Base-by-base conservation (phyloP, 106 monocot genomes). In the Dioscorea alata region DNA sequence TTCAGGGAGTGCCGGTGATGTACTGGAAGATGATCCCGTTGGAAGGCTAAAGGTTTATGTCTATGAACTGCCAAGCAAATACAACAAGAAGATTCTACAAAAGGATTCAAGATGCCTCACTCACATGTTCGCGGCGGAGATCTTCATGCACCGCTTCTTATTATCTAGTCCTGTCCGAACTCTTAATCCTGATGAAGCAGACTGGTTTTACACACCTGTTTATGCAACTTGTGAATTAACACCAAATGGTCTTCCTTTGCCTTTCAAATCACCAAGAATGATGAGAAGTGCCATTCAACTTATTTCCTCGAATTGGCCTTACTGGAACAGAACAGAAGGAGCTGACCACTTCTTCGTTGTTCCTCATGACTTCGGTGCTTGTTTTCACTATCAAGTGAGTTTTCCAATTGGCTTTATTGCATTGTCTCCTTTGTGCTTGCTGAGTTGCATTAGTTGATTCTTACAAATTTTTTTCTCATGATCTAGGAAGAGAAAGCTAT, bases 41-140 rank as follows among this genome's bases (percentile, higher is more conserved):
- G 92, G 92, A 50, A 80, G 80, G 72, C 63, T 92, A 50, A 92
- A 92, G 66, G 92, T 92, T 25, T 92, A 85, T 67, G 92, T 92
- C 4, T 92, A 92, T 69, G 85, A 88, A 35, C 74, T 92, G 18
- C 92, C 92, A 18, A 85, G 82, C 69, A 92, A 92, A 74, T 92
- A 92, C 73, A 92, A 92, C 79, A 92, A 92, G 71, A 92, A 85
- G 73, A 80, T 92, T 17, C 57, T 92, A 19, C 85, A 88, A 60
- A 92, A 92, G 71, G 92, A 92, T 58, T 71, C 88, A 14, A 72
- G 92, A 69, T 93, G 92, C 76, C 76, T 93, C 34, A 88, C 61
- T 28, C 88, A 93, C 79, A 93, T 93, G 92, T 93, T 93, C 61
- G 92, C 92, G 21, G 88, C 92, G 2, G 92, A 93, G 66, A 93